Percentiles rank a stretch among this genome's conserved stretches.
phyloP scores from a whole-genome alignment of 805 yeast genomes.

The Sporopachydermia quercuum region DNA sequence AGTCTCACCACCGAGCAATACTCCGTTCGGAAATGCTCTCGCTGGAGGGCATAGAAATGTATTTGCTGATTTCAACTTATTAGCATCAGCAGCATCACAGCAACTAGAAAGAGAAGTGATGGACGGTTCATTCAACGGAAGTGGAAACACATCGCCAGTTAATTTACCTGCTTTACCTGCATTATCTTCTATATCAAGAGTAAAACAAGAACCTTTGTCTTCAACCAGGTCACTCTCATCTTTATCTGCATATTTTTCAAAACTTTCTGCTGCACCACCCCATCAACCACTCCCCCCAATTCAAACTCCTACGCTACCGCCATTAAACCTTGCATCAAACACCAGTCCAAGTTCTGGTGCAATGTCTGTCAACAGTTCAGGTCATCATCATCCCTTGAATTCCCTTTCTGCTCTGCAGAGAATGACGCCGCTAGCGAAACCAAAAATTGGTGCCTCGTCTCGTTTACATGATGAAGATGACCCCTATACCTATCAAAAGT shows the following conservation, averaged over 20 bases:
- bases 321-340: conserved; percentile 9
- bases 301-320: conserved; percentile 3
- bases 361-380: no score
- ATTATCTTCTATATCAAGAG: not conserved
- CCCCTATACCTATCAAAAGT: conserved; percentile 13
- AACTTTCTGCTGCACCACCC: conserved; percentile 2
- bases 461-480: conserved; percentile 13
- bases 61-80: conserved; percentile 13
- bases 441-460: conserved; percentile 7
- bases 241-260: conserved; percentile 12
- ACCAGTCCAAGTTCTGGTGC: conserved; percentile 15
- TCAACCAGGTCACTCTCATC: conserved; percentile 6
- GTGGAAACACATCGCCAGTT: conserved; percentile 13
- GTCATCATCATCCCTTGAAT: conserved; percentile 9
- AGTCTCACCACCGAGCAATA: conserved; percentile 6
- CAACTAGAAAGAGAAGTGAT: conserved; percentile 21
- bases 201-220: conserved; percentile 3
- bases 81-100: conserved; percentile 30
- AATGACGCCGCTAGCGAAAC: conserved; percentile 15
- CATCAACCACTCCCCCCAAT: conserved; percentile 3
- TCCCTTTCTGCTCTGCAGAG: conserved; percentile 12
- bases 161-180: conserved; percentile 7
- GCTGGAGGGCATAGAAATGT: conserved; percentile 19
- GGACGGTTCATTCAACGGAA: conserved; percentile 1
- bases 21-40: conserved; percentile 8